A percentile compares a stretch with the other conserved stretches of the same genome.
Evolutionary conservation across 805 yeast genomes (phyloP).

Genomic region (Schwanniomyces polymorphus): DNA sequence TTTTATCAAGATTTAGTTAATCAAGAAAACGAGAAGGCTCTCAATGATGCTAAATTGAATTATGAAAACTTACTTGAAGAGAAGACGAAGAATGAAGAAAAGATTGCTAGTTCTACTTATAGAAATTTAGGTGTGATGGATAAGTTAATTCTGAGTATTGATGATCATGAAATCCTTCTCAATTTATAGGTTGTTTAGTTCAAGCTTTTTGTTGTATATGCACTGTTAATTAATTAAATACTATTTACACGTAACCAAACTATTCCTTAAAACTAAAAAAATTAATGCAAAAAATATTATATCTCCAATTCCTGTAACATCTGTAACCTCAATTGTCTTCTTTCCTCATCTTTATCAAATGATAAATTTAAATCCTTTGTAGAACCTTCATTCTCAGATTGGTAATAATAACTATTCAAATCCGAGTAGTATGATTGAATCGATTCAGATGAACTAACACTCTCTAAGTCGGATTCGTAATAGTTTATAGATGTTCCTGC

Average conservation of each 20-base stretch:
- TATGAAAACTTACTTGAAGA: constrained; percentile 40
- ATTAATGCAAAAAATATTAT: constrained; percentile 4
- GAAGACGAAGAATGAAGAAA: constrained; percentile 44
- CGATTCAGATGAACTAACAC: constrained; percentile 21
- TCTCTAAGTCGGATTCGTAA: constrained; percentile 16
- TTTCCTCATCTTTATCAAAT: constrained; percentile 32
- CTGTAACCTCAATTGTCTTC: constrained; percentile 38
- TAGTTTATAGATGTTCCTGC: constrained; percentile 18
- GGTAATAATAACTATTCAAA: constrained; percentile 8
- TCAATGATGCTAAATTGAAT: constrained; percentile 51
- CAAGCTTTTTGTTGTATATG: not conserved
- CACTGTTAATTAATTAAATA: not conserved
- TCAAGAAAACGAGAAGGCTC: constrained; percentile 59
- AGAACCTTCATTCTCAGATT: constrained; percentile 13
- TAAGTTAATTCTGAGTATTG: constrained; percentile 44
- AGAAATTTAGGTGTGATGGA: constrained; percentile 61
- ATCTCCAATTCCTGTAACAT: constrained; percentile 32
- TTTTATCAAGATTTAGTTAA: constrained; percentile 64
- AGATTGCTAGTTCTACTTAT: constrained; percentile 51
- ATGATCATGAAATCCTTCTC: constrained; percentile 30
- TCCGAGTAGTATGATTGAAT: constrained; percentile 19
- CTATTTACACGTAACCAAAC: not conserved
- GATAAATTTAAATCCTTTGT: constrained; percentile 7
- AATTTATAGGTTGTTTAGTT: constrained; percentile 1
- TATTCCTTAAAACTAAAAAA: not conserved